Evolutionary conservation across 208 protist species (phyloP).

Genomic region (Phytomonas francai): DNA sequence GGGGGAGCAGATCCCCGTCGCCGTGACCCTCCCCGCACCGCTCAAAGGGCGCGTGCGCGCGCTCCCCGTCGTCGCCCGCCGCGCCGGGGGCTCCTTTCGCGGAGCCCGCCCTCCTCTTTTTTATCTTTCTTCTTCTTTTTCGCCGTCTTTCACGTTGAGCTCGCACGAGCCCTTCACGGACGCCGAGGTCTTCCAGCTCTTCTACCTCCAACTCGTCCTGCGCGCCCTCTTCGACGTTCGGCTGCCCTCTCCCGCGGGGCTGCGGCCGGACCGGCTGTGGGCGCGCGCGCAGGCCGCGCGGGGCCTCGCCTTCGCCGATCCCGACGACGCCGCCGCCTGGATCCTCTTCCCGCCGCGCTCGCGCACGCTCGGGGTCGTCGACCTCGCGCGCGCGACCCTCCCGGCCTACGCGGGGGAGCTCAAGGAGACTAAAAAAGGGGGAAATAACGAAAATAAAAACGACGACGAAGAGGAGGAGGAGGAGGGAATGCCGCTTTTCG

Average conservation of each 20-base stretch:
- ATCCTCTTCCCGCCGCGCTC: conserved; percentile 58
- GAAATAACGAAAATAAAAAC: too few relatives aligned
- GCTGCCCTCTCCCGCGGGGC: conserved; percentile 21
- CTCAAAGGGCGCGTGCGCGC: conserved; percentile 22
- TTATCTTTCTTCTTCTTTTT: too few relatives aligned
- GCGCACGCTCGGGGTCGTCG: conserved; percentile 35
- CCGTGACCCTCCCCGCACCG: conserved; percentile 20
- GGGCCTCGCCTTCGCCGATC: conserved; percentile 58
- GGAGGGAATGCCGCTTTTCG: conserved; percentile 66
- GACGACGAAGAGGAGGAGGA: too few relatives aligned
- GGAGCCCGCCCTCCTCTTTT: too few relatives aligned
- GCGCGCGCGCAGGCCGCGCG: conserved; percentile 20
- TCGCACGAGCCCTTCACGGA: conserved; percentile 58
- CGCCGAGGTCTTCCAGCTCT: conserved; percentile 79
- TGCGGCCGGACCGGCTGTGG: conserved; percentile 52
- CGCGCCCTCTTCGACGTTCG: conserved; percentile 68
- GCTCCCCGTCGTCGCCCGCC: background rate
- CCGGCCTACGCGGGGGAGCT: conserved; percentile 37
- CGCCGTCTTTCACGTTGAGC: conserved; percentile 28
- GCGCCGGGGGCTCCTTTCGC: too few relatives aligned
- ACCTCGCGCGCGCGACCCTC: conserved; percentile 52
- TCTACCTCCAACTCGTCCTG: conserved; percentile 78
- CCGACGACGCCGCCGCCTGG: conserved; percentile 21
- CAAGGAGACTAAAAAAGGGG: conserved; percentile 29
- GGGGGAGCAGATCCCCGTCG: conserved; percentile 18